These are phyloP conservation scores for Huntiella abstrusa DNA, from an alignment of 2,329 filamentous ascomycete genomes.

Conservation along the genomic window DNA sequence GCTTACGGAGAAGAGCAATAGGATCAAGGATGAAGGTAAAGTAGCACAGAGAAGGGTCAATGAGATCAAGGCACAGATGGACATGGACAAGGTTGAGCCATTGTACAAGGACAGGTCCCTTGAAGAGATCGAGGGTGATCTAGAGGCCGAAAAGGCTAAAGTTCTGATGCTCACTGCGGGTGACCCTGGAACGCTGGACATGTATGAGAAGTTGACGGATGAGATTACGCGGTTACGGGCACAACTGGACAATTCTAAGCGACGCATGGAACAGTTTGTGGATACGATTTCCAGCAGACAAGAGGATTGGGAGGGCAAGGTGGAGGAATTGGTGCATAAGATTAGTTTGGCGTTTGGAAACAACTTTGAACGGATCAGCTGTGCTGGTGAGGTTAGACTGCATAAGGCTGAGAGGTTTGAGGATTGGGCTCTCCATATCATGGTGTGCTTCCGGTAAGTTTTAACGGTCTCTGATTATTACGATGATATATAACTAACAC, in stretches of 20 bases:
- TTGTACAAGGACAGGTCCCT: conserved; percentile 31
- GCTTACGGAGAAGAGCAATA: conserved; percentile 22
- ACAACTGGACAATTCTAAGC: conserved; percentile 34
- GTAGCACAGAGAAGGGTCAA: conserved; percentile 12
- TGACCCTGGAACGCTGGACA: conserved; percentile 53
- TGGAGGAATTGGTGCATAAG: conserved; percentile 57
- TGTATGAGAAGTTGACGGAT: conserved; percentile 54
- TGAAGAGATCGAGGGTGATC: conserved; percentile 52
- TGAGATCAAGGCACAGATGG: conserved; percentile 17
- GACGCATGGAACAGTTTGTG: conserved; percentile 35
- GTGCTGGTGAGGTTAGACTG: conserved; percentile 74
- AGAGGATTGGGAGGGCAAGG: conserved; percentile 59
- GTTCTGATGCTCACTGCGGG: conserved; percentile 66
- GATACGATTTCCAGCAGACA: conserved; percentile 46
- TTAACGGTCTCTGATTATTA: conserved; percentile 2
- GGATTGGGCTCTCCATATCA: conserved; percentile 81
- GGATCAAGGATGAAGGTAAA: conserved; percentile 20
- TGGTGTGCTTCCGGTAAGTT: conserved; percentile 76
- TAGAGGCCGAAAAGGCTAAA: conserved; percentile 53
- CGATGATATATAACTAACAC: not conserved
- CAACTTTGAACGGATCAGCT: conserved; percentile 87
- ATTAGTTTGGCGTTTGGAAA: conserved; percentile 85
- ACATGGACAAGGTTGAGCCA: conserved; percentile 22
- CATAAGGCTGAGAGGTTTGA: conserved; percentile 89
- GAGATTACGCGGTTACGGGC: conserved; percentile 48